A percentile compares a stretch with the other conserved stretches of the same genome.
Conservation (phyloP, 768 basidiomycete genomes). For the Boletus subparvulus region DNA sequence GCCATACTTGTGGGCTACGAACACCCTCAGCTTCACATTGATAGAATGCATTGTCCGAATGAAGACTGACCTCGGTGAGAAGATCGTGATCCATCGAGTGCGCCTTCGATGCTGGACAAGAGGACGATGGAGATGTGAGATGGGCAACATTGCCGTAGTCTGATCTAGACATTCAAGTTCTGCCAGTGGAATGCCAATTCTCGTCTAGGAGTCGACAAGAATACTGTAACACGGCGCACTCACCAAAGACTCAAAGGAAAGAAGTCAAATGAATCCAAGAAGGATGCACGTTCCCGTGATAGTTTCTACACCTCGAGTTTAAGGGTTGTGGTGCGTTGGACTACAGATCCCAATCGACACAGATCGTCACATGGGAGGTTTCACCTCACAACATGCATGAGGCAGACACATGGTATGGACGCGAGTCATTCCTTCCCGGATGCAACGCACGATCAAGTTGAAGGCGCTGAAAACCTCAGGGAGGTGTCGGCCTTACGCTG, state of each 20-base stretch:
- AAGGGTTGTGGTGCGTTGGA: constrained; percentile 2
- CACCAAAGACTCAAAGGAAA: constrained; percentile 3
- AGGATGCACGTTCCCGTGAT: not conserved
- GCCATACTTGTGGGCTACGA: constrained; percentile 7
- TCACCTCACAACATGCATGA: constrained; percentile 14
- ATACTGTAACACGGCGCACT: not conserved
- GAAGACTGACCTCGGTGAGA: constrained; percentile 11
- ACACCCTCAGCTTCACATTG: constrained; percentile 4
- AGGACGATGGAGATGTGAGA: constrained; percentile 9
- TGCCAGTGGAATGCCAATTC: not conserved
- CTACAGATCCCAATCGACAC: not conserved
- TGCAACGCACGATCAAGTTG: not conserved
- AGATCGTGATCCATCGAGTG: constrained; percentile 7
- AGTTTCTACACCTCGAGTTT: not conserved
- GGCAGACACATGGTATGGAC: constrained; percentile 20
- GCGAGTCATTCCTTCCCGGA: not conserved
- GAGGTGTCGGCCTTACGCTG: not conserved
- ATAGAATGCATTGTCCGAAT: not conserved
- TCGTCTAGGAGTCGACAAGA: not conserved
- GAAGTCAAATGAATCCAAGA: not conserved
- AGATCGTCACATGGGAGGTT: not conserved
- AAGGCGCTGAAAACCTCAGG: not conserved
- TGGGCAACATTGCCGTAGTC: constrained; percentile 9
- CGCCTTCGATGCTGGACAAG: constrained; percentile 11
- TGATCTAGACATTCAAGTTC: constrained; percentile 16